Percentiles rank a stretch among this genome's conserved stretches.
Conservation (phyloP, 257 asterid species). For the Solanum virginianum region DNA sequence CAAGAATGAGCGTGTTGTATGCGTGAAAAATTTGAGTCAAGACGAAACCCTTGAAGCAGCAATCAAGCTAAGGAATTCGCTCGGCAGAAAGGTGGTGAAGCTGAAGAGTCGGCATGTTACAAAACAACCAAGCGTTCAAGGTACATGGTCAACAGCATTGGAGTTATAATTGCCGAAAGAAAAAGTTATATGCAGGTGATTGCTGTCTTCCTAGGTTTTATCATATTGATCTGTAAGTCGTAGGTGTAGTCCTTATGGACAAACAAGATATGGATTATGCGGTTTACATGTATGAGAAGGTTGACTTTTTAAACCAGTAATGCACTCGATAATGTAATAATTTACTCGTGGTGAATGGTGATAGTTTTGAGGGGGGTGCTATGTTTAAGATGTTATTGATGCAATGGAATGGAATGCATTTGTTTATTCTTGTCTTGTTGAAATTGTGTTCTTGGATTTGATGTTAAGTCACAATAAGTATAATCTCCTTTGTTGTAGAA, state of each 20-base stretch:
- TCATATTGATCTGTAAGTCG: not conserved
- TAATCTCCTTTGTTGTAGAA: not conserved
- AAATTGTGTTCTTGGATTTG: not conserved
- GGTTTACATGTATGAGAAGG: not conserved
- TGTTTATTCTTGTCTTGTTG: not conserved
- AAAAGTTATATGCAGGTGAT: not conserved
- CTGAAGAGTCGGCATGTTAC: slow-evolving; percentile 66
- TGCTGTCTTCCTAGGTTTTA: not conserved
- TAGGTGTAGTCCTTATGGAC: not conserved
- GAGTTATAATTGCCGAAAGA: slow-evolving; percentile 14
- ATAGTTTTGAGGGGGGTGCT: not conserved
- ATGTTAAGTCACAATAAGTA: not conserved
- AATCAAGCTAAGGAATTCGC: slow-evolving; percentile 61
- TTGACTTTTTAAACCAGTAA: not conserved
- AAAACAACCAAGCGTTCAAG: slow-evolving; percentile 74
- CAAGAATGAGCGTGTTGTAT: slow-evolving; percentile 76
- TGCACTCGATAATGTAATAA: not conserved
- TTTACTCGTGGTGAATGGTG: not conserved
- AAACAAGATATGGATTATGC: not conserved
- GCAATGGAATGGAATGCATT: not conserved
- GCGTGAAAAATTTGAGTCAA: slow-evolving; percentile 54
- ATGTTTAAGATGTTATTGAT: not conserved
- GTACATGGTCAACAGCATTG: slow-evolving; percentile 74
- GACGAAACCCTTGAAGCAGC: slow-evolving; percentile 59
- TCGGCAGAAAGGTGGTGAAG: slow-evolving; percentile 82